Conservation (phyloP, 176 grass and related monocot genomes). For the Tillandsia fasciculata region DNA sequence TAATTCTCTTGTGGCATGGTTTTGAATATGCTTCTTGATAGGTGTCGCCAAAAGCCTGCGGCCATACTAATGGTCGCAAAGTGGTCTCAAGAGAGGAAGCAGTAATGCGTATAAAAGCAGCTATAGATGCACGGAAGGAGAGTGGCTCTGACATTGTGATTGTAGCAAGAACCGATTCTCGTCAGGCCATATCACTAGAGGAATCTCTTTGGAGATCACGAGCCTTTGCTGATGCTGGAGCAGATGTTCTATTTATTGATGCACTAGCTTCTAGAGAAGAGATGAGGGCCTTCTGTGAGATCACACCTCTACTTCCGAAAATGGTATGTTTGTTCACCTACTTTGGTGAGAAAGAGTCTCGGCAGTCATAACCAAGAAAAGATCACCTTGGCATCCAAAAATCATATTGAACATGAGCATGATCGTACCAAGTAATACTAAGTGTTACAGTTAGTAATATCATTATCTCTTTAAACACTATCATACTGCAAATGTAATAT, state of each 20-base stretch:
- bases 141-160: slow-evolving; percentile 94
- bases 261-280: slow-evolving; percentile 90
- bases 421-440: neutral
- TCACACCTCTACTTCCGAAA: slow-evolving; percentile 79
- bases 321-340: slow-evolving; percentile 45
- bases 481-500: neutral
- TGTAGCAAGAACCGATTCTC: slow-evolving; percentile 81
- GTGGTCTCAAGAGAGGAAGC: slow-evolving; percentile 88
- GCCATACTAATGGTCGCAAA: slow-evolving; percentile 89
- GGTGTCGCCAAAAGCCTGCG: slow-evolving; percentile 97
- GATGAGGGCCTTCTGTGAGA: slow-evolving; percentile 69
- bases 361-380: no score
- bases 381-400: no score
- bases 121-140: slow-evolving; percentile 82
- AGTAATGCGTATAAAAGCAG: slow-evolving; percentile 81
- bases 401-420: neutral
- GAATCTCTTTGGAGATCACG: slow-evolving; percentile 74
- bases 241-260: slow-evolving; percentile 91
- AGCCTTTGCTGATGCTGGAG: slow-evolving; percentile 86
- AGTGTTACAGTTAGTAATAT: neutral
- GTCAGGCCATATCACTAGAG: slow-evolving; percentile 80
- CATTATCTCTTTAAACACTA: neutral
- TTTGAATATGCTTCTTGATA: slow-evolving; percentile 43
- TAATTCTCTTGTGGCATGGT: slow-evolving; percentile 16
- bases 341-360: no score